Conservation (phyloP, 192 early-diverging fungal genomes). For the Podila horticola region DNA sequence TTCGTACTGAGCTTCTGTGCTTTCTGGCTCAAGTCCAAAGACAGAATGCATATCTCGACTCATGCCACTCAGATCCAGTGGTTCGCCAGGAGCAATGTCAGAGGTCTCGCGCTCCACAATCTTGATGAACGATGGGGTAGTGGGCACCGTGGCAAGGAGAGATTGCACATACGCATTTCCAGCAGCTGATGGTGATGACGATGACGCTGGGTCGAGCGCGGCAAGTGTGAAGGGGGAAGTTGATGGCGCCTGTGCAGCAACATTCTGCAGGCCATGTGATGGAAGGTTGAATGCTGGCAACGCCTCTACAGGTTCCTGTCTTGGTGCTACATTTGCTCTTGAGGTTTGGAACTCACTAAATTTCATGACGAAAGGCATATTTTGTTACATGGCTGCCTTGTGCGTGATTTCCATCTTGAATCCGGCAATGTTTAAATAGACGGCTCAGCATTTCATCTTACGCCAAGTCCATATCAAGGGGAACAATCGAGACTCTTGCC, state of each 20-base stretch:
- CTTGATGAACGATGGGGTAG: slow-evolving; percentile 41
- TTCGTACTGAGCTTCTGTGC: slow-evolving; percentile 10
- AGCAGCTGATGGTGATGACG: background rate
- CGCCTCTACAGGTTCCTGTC: background rate
- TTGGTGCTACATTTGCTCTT: background rate
- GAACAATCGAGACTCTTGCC: slow-evolving; percentile 30
- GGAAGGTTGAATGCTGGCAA: slow-evolving; percentile 25
- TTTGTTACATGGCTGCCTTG: background rate
- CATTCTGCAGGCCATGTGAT: background rate
- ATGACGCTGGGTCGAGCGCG: background rate
- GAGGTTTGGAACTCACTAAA: slow-evolving; percentile 27
- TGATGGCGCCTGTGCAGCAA: background rate
- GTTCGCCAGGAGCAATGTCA: background rate
- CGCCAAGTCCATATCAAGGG: slow-evolving; percentile 34
- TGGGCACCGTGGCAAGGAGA: slow-evolving; percentile 28
- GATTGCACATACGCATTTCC: slow-evolving; percentile 34
- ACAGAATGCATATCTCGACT: slow-evolving; percentile 17
- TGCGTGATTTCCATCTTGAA: background rate
- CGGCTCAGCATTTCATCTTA: slow-evolving; percentile 5
- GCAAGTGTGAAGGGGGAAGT: background rate
- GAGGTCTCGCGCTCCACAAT: slow-evolving; percentile 32
- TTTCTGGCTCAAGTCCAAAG: background rate
- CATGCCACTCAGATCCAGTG: slow-evolving; percentile 13
- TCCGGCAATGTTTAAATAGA: background rate
- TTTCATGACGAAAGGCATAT: background rate